These are phyloP conservation scores for Penicillium paxilli DNA, from an alignment of 495 filamentous ascomycete species.

Conservation along the genomic window DNA sequence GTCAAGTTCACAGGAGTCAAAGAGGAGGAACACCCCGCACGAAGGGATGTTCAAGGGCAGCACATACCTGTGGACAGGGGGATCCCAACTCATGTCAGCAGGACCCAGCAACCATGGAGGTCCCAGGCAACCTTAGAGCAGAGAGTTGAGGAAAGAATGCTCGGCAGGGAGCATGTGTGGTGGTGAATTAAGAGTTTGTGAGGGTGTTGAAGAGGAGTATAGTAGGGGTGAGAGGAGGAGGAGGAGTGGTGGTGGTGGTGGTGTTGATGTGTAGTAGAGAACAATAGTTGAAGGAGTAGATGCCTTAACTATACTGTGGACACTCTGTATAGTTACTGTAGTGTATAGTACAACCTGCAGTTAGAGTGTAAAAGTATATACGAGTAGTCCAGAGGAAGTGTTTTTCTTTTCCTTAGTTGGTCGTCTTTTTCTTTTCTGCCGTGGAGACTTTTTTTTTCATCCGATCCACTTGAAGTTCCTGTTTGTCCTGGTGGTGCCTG, in stretches of 20 bases:
- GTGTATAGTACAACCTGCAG: too few species aligned
- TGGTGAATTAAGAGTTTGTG: slow-evolving; percentile 22
- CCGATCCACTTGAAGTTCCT: neutral
- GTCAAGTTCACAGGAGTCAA: slow-evolving; percentile 2
- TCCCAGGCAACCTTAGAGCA: slow-evolving; percentile 40
- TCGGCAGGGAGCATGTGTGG: slow-evolving; percentile 14
- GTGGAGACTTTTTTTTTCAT: slow-evolving; percentile 15
- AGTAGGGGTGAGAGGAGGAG: neutral
- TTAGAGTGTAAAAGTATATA: neutral
- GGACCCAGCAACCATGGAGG: slow-evolving; percentile 46
- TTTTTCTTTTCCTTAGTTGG: slow-evolving; percentile 49
- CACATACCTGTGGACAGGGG: slow-evolving; percentile 68
- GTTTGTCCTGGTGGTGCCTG: neutral
- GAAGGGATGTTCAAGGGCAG: slow-evolving; percentile 16
- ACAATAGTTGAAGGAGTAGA: too few species aligned
- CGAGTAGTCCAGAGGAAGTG: slow-evolving; percentile 16
- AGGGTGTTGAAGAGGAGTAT: slow-evolving; percentile 24
- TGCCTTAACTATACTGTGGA: too few species aligned
- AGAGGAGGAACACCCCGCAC: slow-evolving; percentile 23
- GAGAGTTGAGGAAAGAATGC: slow-evolving; percentile 29
- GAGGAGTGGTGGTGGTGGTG: neutral
- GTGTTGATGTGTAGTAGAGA: neutral
- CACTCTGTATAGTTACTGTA: too few species aligned
- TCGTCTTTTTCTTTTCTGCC: slow-evolving; percentile 22
- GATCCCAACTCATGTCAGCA: slow-evolving; percentile 74